Conservation (phyloP, 2,329 filamentous ascomycete species). For the Talaromyces amestolkiae region DNA sequence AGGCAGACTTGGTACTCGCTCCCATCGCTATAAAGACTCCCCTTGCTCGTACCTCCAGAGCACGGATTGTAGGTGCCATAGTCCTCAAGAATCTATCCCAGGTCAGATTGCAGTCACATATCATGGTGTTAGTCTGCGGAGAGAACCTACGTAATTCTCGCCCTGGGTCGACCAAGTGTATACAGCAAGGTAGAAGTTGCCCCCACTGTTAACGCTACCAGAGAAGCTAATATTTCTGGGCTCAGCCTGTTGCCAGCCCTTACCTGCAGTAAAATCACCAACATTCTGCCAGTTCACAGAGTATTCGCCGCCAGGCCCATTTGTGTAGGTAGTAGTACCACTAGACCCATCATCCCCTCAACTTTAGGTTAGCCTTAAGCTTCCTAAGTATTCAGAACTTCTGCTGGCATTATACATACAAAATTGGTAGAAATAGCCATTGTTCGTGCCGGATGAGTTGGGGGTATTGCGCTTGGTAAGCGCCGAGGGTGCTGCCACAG, state of each 20-base stretch:
- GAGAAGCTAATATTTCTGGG: not conserved
- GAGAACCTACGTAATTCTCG: not conserved
- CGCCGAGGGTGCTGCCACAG: not conserved
- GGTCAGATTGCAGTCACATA: not conserved
- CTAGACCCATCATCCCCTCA: not conserved
- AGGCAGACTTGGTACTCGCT: slow-evolving; percentile 1
- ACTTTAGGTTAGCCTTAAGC: not conserved
- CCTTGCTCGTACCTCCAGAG: not conserved
- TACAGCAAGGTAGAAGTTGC: slow-evolving; percentile 8
- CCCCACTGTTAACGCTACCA: not conserved
- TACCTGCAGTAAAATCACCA: not conserved
- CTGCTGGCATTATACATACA: slow-evolving; percentile 2
- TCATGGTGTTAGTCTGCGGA: not conserved
- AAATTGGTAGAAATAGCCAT: slow-evolving; percentile 6
- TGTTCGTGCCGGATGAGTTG: not conserved
- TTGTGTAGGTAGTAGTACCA: not conserved
- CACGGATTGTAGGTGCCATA: slow-evolving; percentile 4
- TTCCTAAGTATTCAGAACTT: not conserved
- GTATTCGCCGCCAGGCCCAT: not conserved
- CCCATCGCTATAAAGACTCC: not conserved
- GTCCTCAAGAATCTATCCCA: slow-evolving; percentile 1
- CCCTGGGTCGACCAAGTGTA: not conserved
- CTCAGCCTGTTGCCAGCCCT: not conserved
- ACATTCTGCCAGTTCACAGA: not conserved
- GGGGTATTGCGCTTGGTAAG: not conserved